Evolutionary conservation across 352 stramenopile genomes (phyloP), one percentile per base, ranked within the genome.

Genomic region (Pythium plurisporium): DNA sequence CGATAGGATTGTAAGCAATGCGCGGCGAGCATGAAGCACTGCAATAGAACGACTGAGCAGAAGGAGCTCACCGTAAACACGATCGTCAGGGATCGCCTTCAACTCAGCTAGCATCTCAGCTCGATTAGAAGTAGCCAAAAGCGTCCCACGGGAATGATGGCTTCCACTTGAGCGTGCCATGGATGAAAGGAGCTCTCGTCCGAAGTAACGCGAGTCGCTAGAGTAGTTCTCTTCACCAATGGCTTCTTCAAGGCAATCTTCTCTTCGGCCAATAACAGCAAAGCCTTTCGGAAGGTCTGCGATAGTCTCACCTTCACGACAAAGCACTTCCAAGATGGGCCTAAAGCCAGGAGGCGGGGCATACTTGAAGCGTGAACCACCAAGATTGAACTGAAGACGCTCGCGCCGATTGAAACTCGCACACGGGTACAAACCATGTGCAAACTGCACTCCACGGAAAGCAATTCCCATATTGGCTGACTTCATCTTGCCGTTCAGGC

Each of bases 401-500:
- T 96, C 83, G 50, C 85, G 73, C 23, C 85, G 75, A 41, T 97
- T 96, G 19, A 95, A 95, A 46, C 82, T 93, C 27, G 86, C 86
- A 29, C 86, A 95, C 8, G 89, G 87, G 44, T 89, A 96, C 33
- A 96, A 55, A 12, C 86, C 86, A 14, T 85, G 72, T 0, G 80
- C 77, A 67, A 95, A 94, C 38, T 95, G 64, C 47, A 95, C 70
- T 7, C 80, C 77, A 20, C 82, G 76, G 55, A 95, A 95, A 26
- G 86, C 86, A 15, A 92, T 70, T 10, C 84, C 86, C 86, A 95
- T 94, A 56, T 93, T 92, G 15, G 74, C 72, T 10, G 80, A 91
- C 49, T 74, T 70, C 80, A 92, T 90, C 52, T 95, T 86, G 8
- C 93, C 93, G 62, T 98, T 98, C 12, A 97, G 71, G 29, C 81